Evolutionary conservation across 2,329 filamentous ascomycete genomes (phyloP).

Genomic region (Diaporthe eres): DNA sequence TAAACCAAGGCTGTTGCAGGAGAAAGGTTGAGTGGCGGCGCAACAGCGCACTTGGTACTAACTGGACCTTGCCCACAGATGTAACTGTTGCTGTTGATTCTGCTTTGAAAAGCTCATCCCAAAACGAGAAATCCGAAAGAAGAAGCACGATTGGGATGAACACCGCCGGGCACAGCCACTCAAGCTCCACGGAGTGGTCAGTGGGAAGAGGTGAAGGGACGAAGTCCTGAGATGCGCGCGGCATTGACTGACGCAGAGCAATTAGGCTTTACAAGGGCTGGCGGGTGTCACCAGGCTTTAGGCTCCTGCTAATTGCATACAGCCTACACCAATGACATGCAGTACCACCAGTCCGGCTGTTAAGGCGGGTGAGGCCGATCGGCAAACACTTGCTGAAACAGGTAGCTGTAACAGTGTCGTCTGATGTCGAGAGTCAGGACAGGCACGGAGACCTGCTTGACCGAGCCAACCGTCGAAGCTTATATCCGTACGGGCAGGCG

Average conservation of each 20-base stretch:
- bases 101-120: too few relatives aligned
- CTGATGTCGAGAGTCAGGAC: conserved; percentile 20
- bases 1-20: too few relatives aligned
- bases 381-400: conserved; percentile 26
- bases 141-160: too few relatives aligned
- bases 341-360: conserved; percentile 7
- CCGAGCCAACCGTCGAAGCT: not conserved
- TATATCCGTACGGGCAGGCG: not conserved
- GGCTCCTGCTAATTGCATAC: not conserved
- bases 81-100: too few relatives aligned
- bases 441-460: conserved; percentile 1
- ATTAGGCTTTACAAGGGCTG: not conserved
- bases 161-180: too few relatives aligned
- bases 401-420: conserved; percentile 16
- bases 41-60: too few relatives aligned
- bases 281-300: not conserved
- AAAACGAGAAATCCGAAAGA: too few relatives aligned
- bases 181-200: too few relatives aligned
- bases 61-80: too few relatives aligned
- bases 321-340: not conserved
- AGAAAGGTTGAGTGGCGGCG: too few relatives aligned
- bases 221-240: not conserved
- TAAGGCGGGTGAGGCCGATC: not conserved
- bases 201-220: too few relatives aligned
- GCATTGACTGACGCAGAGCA: too few relatives aligned